Conservation (phyloP, 2,329 filamentous ascomycete genomes). For the Monosporascus sp. region DNA sequence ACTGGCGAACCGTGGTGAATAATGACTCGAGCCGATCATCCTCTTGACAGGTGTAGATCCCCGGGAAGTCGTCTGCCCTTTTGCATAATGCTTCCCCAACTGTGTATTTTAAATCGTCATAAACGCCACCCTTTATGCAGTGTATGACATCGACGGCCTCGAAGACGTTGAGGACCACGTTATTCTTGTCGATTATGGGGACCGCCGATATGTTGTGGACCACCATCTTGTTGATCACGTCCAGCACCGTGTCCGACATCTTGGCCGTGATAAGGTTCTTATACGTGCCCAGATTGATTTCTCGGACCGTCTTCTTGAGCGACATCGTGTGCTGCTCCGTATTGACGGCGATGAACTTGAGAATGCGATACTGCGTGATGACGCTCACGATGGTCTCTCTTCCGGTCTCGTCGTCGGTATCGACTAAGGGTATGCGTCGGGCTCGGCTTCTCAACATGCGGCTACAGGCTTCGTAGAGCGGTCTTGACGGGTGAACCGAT, state of each 20-base stretch:
- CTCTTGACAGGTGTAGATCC: constrained; percentile 92
- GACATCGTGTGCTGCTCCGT: constrained; percentile 77
- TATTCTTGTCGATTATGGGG: constrained; percentile 78
- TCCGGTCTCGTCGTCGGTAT: constrained; percentile 89
- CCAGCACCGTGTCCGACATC: constrained; percentile 89
- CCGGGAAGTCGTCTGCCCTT: constrained; percentile 83
- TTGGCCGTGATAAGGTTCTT: constrained; percentile 70
- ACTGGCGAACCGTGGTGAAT: constrained; percentile 94
- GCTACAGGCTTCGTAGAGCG: constrained; percentile 91
- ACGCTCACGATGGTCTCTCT: constrained; percentile 92
- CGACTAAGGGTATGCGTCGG: constrained; percentile 87
- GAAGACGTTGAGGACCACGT: constrained; percentile 85
- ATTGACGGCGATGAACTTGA: constrained; percentile 98
- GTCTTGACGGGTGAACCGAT: constrained; percentile 85
- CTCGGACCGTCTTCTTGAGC: constrained; percentile 78
- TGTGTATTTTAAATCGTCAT: constrained; percentile 80
- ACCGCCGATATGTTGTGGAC: constrained; percentile 91
- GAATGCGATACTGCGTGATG: constrained; percentile 94
- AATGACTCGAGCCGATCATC: constrained; percentile 92
- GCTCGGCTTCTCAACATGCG: constrained; percentile 92
- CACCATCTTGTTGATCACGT: constrained; percentile 91
- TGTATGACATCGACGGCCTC: constrained; percentile 97
- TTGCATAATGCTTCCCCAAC: constrained; percentile 88
- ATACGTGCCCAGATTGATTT: constrained; percentile 84
- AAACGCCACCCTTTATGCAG: constrained; percentile 86